A percentile compares a stretch with the other conserved stretches of the same genome.
Conservation (phyloP, 768 basidiomycete species). For the Sutorius australiensis region DNA sequence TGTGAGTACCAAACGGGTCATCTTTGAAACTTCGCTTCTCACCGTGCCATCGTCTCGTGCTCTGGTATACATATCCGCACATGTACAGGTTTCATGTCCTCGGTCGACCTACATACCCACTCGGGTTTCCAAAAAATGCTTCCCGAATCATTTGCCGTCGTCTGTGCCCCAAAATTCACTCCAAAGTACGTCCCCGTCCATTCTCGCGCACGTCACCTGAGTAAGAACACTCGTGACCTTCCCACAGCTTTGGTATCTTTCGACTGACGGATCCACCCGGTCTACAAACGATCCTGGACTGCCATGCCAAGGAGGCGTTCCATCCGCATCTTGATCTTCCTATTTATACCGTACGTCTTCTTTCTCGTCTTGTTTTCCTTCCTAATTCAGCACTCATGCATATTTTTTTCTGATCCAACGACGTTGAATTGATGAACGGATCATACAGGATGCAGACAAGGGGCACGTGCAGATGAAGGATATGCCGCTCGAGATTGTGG, state of each 20-base stretch:
- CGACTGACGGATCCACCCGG: constrained; percentile 88
- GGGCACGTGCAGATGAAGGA: constrained; percentile 81
- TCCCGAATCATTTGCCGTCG: constrained; percentile 89
- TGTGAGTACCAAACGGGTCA: constrained; percentile 43
- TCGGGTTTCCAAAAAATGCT: constrained; percentile 86
- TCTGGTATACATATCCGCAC: neutral
- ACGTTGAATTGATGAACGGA: neutral
- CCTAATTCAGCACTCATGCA: neutral
- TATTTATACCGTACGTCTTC: constrained; percentile 73
- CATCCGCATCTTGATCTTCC: constrained; percentile 83
- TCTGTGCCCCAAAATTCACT: constrained; percentile 77
- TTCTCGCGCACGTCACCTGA: neutral
- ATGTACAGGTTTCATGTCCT: constrained; percentile 83
- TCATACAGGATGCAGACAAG: constrained; percentile 70
- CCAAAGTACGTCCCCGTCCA: constrained; percentile 54
- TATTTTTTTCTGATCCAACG: neutral
- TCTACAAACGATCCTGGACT: constrained; percentile 63
- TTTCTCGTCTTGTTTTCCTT: neutral
- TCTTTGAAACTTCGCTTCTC: neutral
- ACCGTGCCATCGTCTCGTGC: neutral
- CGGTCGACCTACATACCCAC: constrained; percentile 89
- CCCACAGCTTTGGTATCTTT: constrained; percentile 72
- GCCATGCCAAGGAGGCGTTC: constrained; percentile 70
- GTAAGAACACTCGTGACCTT: neutral
- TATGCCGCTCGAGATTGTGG: constrained; percentile 75